Conservation (phyloP, 2,329 filamentous ascomycete species). For the Cercospora sojina region DNA sequence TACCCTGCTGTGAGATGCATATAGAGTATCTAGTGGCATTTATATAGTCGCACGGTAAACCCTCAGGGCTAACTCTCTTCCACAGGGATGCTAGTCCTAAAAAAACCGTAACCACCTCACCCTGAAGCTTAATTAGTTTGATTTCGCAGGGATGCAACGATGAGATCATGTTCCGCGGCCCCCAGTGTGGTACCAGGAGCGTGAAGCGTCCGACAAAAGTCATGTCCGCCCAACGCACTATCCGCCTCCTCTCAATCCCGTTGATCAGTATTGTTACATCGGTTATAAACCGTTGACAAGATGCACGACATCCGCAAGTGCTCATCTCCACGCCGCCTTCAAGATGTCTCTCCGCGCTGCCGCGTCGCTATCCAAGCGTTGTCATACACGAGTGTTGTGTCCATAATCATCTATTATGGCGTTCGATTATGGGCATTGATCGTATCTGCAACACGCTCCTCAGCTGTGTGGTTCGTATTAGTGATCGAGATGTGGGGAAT, state of each 20-base stretch:
- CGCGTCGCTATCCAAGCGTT: background rate
- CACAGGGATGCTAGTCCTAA: background rate
- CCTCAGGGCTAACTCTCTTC: background rate
- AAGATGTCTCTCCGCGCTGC: background rate
- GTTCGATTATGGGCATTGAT: background rate
- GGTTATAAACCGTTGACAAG: background rate
- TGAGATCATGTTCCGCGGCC: background rate
- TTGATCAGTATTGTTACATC: background rate
- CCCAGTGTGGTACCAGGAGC: background rate
- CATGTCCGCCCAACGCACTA: background rate
- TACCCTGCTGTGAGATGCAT: background rate
- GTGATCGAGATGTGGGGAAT: background rate
- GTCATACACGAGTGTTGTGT: background rate
- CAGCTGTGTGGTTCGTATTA: background rate
- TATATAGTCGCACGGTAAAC: background rate
- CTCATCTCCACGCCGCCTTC: background rate
- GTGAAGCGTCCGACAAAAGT: background rate
- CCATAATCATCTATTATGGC: background rate
- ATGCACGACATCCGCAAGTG: background rate
- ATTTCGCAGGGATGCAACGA: background rate
- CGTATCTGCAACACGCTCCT: background rate
- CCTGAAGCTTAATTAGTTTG: no score
- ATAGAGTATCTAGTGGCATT: background rate
- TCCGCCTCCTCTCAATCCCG: background rate
- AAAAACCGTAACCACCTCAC: background rate